Base-by-base conservation (phyloP, 805 yeast genomes). In the Myxozyma monticola region DNA sequence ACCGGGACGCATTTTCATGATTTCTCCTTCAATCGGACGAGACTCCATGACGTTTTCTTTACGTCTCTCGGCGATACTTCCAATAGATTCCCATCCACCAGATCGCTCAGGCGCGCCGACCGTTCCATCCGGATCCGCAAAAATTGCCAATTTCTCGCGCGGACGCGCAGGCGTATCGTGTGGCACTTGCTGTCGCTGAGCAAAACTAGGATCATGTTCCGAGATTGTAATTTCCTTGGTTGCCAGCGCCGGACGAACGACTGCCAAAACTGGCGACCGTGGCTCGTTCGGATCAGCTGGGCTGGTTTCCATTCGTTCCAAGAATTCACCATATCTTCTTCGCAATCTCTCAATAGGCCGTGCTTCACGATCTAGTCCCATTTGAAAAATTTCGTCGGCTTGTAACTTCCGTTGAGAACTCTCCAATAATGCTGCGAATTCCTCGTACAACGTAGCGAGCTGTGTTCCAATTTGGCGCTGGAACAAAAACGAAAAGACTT, bases 361-460 rank as follows among this genome's bases (percentile, higher is more conserved):
- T 1, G 96, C 96, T 14, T 72, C 67, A 2, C 68, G 64, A 30
- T 73, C 71, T 1, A 89, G 60, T 0, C 95, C 95, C 48, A 74
- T 66, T 43, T 71, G 71, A 59, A 75, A 83, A 0, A 87, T 79
- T 45, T 76, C 77, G 1, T 71, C 70, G 0, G 95, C 95, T 48
- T 81, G 84, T 2, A 61, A 59, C 21, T 52, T 37, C 48, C 78
- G 75, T 18, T 76, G 75, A 15, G 67, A 68, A 0, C 71, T 38
- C 62, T 85, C 95, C 49, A 84, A 66, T 49, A 70, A 78, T 28
- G 75, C 72, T 0, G 95, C 87, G 69, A 85, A 88, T 52, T 80
- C 84, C 63, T 88, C 96, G 63, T 89, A 91, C 64, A 77, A 89
- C 17, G 80, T 60, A 0, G 96, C 80, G 43, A 88, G 70, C 34